Percentiles rank a stretch among this genome's conserved stretches.
Conservation (phyloP, 495 filamentous ascomycete genomes). For the Tuber calosporum region DNA sequence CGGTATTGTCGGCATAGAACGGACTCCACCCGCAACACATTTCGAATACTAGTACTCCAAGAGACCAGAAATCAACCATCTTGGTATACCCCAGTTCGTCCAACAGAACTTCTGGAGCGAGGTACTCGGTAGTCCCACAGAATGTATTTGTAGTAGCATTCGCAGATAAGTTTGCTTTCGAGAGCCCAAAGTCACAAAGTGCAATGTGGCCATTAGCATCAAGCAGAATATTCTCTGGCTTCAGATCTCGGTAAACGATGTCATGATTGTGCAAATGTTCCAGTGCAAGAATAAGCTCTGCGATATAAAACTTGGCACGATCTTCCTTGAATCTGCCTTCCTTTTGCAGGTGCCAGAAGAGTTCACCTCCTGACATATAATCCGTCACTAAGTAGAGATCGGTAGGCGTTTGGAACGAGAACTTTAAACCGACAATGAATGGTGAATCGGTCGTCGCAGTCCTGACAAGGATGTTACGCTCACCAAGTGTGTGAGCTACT, state of each 20-base stretch:
- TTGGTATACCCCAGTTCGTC: conserved; percentile 98
- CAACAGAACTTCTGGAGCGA: conserved; percentile 88
- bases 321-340: conserved; percentile 93
- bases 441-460: conserved; percentile 93
- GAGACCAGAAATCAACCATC: conserved; percentile 99
- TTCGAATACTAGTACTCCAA: conserved; percentile 95
- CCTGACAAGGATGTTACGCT: conserved; percentile 92
- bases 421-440: conserved; percentile 96
- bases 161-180: conserved; percentile 92
- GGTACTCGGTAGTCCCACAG: conserved; percentile 95
- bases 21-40: conserved; percentile 99
- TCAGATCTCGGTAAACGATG: conserved; percentile 92
- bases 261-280: conserved; percentile 93
- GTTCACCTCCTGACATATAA: conserved; percentile 97
- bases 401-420: conserved; percentile 95
- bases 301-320: conserved; percentile 97
- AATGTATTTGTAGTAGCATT: conserved; percentile 98
- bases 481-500: conserved; percentile 90
- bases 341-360: conserved; percentile 98
- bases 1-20: conserved; percentile 97
- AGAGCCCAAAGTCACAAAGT: conserved; percentile 83
- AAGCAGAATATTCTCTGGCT: conserved; percentile 77
- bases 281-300: conserved; percentile 89
- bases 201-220: conserved; percentile 82
- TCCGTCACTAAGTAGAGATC: conserved; percentile 98